Conservation (phyloP, 768 basidiomycete genomes). For the Leccinum barrowsii region DNA sequence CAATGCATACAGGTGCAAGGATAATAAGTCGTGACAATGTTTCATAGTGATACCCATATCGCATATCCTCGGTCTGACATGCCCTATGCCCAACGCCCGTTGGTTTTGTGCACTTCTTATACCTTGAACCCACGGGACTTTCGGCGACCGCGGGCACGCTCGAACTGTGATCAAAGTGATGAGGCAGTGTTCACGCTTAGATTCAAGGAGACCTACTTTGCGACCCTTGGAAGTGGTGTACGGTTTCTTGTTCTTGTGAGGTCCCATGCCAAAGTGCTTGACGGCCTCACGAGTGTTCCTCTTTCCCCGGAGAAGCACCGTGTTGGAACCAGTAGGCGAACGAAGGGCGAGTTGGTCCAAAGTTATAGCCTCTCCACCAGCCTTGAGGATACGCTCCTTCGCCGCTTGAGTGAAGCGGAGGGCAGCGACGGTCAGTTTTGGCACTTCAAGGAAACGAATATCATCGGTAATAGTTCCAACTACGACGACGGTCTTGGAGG, state of each 20-base stretch:
- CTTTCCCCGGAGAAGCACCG: conserved; percentile 88
- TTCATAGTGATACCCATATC: conserved; percentile 30
- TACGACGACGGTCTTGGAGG: conserved; percentile 81
- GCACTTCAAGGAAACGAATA: conserved; percentile 77
- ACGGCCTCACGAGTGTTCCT: conserved; percentile 91
- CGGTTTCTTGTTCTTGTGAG: conserved; percentile 98
- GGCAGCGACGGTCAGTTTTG: conserved; percentile 91
- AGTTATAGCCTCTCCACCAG: conserved; percentile 92
- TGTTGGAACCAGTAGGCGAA: conserved; percentile 93
- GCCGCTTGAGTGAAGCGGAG: conserved; percentile 92
- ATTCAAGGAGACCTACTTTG: conserved; percentile 52
- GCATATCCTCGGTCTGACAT: conserved; percentile 30
- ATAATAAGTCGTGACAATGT: conserved; percentile 17
- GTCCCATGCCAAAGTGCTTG: conserved; percentile 98
- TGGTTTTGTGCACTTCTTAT: conserved; percentile 45
- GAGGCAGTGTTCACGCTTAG: neutral
- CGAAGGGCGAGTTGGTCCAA: conserved; percentile 96
- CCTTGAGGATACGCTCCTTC: conserved; percentile 91
- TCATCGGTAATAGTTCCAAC: conserved; percentile 97
- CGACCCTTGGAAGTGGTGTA: conserved; percentile 94
- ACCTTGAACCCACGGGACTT: conserved; percentile 98
- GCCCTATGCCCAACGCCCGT: conserved; percentile 28
- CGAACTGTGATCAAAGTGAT: conserved; percentile 57
- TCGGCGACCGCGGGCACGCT: conserved; percentile 97
- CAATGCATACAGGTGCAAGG: conserved; percentile 23